Evolutionary conservation across 1,139 yeast genomes (phyloP).

Genomic region (Trichomonascaceae sp.): DNA sequence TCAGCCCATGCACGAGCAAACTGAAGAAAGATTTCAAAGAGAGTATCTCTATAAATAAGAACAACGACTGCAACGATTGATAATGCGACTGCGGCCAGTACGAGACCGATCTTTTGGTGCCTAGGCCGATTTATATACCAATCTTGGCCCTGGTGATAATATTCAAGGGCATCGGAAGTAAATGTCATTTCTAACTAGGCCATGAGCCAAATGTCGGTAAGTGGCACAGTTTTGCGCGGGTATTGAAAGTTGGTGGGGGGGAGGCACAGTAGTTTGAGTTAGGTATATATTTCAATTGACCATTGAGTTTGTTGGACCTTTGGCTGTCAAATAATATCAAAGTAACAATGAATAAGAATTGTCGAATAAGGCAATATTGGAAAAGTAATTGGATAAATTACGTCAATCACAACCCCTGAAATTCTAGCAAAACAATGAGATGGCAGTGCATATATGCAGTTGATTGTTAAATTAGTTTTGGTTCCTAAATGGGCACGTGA

Average conservation of each 20-base stretch:
- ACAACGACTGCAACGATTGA: conserved; percentile 26
- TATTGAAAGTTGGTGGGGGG: neutral
- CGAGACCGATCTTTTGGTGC: neutral
- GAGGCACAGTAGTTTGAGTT: neutral
- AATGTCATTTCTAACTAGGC: neutral
- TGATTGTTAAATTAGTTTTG: neutral
- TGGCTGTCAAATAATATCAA: neutral
- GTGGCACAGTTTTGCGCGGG: neutral
- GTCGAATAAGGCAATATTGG: neutral
- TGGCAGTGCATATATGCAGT: neutral
- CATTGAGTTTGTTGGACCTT: neutral
- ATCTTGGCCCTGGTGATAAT: conserved; percentile 1
- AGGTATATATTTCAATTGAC: neutral
- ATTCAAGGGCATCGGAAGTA: neutral
- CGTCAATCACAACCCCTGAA: neutral
- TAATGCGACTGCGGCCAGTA: conserved; percentile 9
- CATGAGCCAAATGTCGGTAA: neutral
- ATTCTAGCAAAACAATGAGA: neutral
- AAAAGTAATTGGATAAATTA: no score
- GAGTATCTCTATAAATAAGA: conserved; percentile 44
- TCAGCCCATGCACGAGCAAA: conserved; percentile 44
- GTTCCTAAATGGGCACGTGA: neutral
- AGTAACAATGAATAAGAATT: neutral
- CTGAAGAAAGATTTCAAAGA: conserved; percentile 41
- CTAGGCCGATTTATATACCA: conserved; percentile 1